phyloP scores from a whole-genome alignment of 2,329 filamentous ascomycete genomes.

The Penicillium griseofulvum region DNA sequence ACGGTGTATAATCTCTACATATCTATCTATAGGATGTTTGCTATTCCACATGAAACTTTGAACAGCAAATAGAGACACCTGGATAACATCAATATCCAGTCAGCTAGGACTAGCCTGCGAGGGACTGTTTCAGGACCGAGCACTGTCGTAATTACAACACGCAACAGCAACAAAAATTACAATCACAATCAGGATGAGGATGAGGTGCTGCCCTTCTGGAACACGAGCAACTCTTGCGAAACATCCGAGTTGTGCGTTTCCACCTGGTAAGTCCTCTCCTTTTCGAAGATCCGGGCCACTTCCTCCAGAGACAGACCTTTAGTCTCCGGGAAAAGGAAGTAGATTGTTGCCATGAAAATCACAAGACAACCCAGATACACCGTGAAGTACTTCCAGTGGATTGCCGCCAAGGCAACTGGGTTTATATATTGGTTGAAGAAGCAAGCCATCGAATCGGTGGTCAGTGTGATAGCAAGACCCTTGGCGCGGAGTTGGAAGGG shows the following conservation, averaged over 20 bases:
- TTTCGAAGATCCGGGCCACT: slow-evolving; percentile 15
- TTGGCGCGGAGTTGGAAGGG: slow-evolving; percentile 23
- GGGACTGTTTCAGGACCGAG: slow-evolving; percentile 4
- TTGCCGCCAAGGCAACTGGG: slow-evolving; percentile 38
- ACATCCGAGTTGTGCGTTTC: slow-evolving; percentile 7
- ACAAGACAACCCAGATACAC: slow-evolving; percentile 40
- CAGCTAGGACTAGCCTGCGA: neutral
- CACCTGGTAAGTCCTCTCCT: slow-evolving; percentile 2
- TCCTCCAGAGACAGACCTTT: slow-evolving; percentile 19
- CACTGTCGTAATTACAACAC: slow-evolving; percentile 13
- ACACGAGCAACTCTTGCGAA: slow-evolving; percentile 12
- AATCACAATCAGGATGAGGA: neutral
- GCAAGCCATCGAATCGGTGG: slow-evolving; percentile 25
- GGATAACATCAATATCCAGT: slow-evolving; percentile 2
- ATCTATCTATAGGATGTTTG: slow-evolving; percentile 7
- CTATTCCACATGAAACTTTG: slow-evolving; percentile 1
- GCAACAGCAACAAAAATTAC: slow-evolving; percentile 4
- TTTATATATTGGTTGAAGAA: slow-evolving; percentile 44
- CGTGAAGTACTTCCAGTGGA: slow-evolving; percentile 44
- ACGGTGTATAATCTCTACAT: slow-evolving; percentile 2
- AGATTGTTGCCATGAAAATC: slow-evolving; percentile 33
- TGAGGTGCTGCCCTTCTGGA: slow-evolving; percentile 4
- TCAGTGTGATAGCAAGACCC: slow-evolving; percentile 21
- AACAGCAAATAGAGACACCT: neutral
- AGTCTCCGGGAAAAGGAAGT: slow-evolving; percentile 36